Base-by-base conservation (phyloP, 1,284 basidiomycete genomes). In the Inonotus obliquus region DNA sequence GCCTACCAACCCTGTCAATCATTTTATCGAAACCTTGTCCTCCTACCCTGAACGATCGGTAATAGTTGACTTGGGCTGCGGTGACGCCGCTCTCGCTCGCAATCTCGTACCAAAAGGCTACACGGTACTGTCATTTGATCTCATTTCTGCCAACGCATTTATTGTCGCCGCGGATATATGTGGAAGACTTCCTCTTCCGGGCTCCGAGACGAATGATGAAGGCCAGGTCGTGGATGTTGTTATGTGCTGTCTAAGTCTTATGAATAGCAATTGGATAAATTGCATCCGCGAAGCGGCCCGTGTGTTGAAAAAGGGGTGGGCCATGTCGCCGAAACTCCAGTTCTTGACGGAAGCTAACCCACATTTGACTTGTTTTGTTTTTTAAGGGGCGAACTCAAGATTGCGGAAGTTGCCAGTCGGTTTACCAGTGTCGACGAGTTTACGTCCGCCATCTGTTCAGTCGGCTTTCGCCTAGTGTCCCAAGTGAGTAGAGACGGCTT, bases 261-360 rank as follows among this genome's bases (percentile, higher is more conserved):
- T 99, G 97, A 92, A 94, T 39, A 93, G 89, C 10, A 98, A 99
- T 72, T 99, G 97, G 97, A 83, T 94, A 14, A 83, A 82, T 25
- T 95, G 94, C 72, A 81, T 98, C 39, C 80, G 90, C 35, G 96
- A 99, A 73, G 91, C 92, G 2, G 91, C 91, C 82, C 79, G 97
- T 62, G 84, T 99, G 35, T 77, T 99, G 45, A 89, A 87, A 70
- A 74, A 80, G 13, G 85, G 84, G 94, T 96, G 69, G 70, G 89
- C 80, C 1, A 57, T n/a, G 62, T 59, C 59, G 57, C 44, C 53
- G 54, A 32, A 54, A 47, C 64, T 54, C 39, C 9, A 52, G 13
- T 23, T 52, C 25, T 52, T 17, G 21, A 1, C 27, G 23, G 38
- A 62, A 63, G 53, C 49, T 53, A 57, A 19, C 17, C 41, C n/a